Evolutionary conservation across 306 rosid species (phyloP), one percentile per base, ranked within the genome.

Genomic region (Cucumis melo): DNA sequence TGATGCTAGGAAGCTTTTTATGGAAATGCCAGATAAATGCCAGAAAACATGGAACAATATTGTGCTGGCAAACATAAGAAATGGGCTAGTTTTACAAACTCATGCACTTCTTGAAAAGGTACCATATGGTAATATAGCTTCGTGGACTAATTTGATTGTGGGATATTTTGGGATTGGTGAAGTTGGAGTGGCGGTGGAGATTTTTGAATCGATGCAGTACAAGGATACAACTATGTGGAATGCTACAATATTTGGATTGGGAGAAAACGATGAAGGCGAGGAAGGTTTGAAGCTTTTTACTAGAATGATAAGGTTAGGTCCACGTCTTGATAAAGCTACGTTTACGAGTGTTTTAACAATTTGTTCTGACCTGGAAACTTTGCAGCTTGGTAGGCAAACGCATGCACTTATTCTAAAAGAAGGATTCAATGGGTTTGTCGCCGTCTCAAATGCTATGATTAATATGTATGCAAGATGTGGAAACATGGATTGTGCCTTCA

Each of bases 381-480:
- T 83, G 53, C 83, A 73, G 53, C 85, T 83, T 21, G 89, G 89
- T 39, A 81, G 78, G 44, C 87, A 85, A 78, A 80, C 84, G 58
- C 91, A 87, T 73, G 84, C 83, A 23, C 79, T 59, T 14, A 56
- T 58, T 38, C 58, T 82, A 16, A 85, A 80, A 76, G 54, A 66
- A 4, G 91, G 91, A 76, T 85, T 85, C 65, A 20, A 34, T 38
- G 41, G 56, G n/a, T 74, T 62, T 32, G 38, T 87, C 46, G 81
- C 89, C 8, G 89, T 87, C 39, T 81, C 87, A 11, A 87, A 85
- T 63, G 91, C 89, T 38, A 80, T 81, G 80, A 56, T 85, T 42
- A 85, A 87, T 76, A 87, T 87, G 91, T 87, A 87, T 19, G 87
- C 91, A 29, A 87, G 87, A 76, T 87, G 91, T 62, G 91, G 91